Base-by-base conservation (phyloP, 768 basidiomycete genomes). In the Podaxis sp. region DNA sequence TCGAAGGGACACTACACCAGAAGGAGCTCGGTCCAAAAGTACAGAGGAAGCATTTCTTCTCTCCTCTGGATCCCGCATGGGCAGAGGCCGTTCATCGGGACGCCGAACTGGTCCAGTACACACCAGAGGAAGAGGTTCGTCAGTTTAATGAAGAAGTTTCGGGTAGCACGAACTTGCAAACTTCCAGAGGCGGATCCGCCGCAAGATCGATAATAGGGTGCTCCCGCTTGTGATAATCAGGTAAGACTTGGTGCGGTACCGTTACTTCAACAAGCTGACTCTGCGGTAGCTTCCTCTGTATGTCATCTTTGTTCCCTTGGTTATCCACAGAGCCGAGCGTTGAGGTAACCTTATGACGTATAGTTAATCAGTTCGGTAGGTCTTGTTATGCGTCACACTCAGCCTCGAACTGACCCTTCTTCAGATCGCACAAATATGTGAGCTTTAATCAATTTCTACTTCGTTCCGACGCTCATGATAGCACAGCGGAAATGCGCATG, bases 401-500 rank as follows among this genome's bases (percentile, higher is more conserved):
- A 17, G 26, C 26, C 24, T 9, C 3, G 9, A 12, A 22, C 59
- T 26, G 5, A 17, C 12, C 13, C 22, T 42, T 58, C 11, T 52
- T 7, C 61, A 84, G 84, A 85, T 67, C 82, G 84, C 19, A 85
- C 82, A 19, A 85, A 85, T 66, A 84, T 85, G 84, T 84, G 61
- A 39, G 76, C 66, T 3, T 8, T 12, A 22, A 19, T 11, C 13
- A 19, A 15, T 51, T 24, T 12, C 49, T 24, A 28, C 22, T 9
- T 22, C 13, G 15, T 3, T 13, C 49, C 11, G 5, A 24, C 3
- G 3, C 49, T 51, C 49, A 51, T 51, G 12, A 24, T 6, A 12
- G 3, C 55, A 12, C 63, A 84, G 84, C 52, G 84, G 84, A 55
- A 86, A 86, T 66, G 84, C 82, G 0, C 84, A 85, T 70, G 80